Base-by-base conservation (phyloP, 495 filamentous ascomycete species). In the Xylaria curta region DNA sequence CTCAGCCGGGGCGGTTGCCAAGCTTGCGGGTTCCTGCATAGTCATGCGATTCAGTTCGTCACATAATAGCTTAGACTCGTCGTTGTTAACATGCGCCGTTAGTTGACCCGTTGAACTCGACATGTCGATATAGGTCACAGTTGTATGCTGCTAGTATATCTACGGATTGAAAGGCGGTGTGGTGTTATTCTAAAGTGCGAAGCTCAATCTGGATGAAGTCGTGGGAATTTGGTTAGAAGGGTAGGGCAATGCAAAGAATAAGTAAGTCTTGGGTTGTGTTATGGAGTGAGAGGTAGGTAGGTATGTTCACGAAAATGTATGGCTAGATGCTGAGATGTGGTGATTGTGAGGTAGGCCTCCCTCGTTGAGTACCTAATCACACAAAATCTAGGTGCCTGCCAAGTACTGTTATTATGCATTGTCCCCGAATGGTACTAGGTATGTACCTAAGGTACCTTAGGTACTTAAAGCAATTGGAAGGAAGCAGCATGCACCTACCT, bases 1-100 rank as follows among this genome's bases (percentile, higher is more conserved):
- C 53, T 71, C 69, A 7, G 49, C 24, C 17, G 69, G 69, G 33
- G 59, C 15, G 19, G 13, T 46, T 17, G 10, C 6, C 10, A 71
- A 10, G 46, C 10, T 26, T 62, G 49, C 21, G 2, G 61, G 36
- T 46, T 49, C 36, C 21, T 46, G 31, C 7, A 15, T 21, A 9
- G 56, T 13, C 56, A 24, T 38, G 19, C 10, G 44, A 36, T 31
- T 6, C 17, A 17, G 31, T 6, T 36, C 12, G 1, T 36, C 17
- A 9, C 46, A 33, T 12, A 8, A 7, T 9, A 9, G 10, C 15
- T 53, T 9, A 51, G 63, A 53, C 5, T 7, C n/a, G 15, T 33
- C 36, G 3, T 15, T 15, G 19, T 10, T 12, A 0, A 28, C 10
- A 49, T 65, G 40, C 38, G 58, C 10, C 6, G 4, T 38, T 3